A percentile compares a stretch with the other conserved stretches of the same genome.
Evolutionary conservation across 2,329 filamentous ascomycete genomes (phyloP).

Genomic region (Fusarium lyarnte): DNA sequence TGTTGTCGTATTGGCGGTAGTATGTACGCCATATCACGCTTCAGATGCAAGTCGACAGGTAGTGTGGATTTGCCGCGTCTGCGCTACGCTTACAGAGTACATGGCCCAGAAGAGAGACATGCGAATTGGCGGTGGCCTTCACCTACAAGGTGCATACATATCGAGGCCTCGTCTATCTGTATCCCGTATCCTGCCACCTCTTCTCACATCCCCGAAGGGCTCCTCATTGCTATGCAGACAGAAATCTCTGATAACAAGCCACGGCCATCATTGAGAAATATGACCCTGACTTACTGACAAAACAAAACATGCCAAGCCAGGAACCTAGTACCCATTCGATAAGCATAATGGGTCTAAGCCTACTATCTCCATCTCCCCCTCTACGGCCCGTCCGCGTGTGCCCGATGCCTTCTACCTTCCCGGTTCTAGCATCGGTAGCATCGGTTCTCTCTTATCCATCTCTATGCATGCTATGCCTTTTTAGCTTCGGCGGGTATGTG

Average conservation of each 20-base stretch:
- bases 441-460: constrained; percentile 33
- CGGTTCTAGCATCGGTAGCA: constrained; percentile 32
- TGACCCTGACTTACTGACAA: background rate
- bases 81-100: background rate
- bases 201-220: constrained; percentile 2
- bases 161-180: constrained; percentile 23
- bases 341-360: constrained; percentile 31
- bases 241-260: constrained; percentile 18
- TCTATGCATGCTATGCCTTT: constrained; percentile 41
- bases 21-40: constrained; percentile 17
- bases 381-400: constrained; percentile 44
- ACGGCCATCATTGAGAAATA: background rate
- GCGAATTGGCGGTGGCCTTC: constrained; percentile 20
- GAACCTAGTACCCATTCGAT: constrained; percentile 6
- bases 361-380: constrained; percentile 24
- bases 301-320: background rate
- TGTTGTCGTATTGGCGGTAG: constrained; percentile 14
- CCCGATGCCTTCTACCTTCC: constrained; percentile 31
- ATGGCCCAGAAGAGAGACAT: constrained; percentile 7
- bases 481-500: constrained; percentile 47
- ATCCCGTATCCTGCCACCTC: constrained; percentile 30
- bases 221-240: constrained; percentile 31
- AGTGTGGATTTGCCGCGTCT: background rate
- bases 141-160: constrained; percentile 22
- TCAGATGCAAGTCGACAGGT: background rate